Evolutionary conservation across 257 asterid genomes (phyloP).

Genomic region (Solanum lycopersicoides): DNA sequence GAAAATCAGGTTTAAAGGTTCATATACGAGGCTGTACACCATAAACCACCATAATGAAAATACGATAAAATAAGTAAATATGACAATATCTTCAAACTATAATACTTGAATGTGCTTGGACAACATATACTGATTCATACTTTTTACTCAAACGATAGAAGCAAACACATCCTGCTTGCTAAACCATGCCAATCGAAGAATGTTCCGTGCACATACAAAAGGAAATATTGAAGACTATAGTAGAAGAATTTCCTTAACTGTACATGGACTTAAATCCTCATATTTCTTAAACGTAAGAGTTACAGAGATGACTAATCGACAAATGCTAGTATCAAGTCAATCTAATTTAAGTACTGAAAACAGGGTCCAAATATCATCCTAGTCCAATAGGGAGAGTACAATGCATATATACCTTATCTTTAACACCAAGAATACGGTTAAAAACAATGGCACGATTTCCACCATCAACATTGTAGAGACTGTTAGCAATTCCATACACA

Average conservation of each 20-base stretch:
- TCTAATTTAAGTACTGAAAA: background rate
- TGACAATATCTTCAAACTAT: background rate
- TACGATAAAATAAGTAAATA: background rate
- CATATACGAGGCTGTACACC: background rate
- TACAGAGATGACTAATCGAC: background rate
- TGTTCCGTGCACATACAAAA: background rate
- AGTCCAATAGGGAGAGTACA: background rate
- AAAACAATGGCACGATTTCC: constrained; percentile 88
- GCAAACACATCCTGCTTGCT: background rate
- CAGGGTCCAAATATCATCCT: background rate
- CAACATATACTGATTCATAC: background rate
- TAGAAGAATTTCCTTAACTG: background rate
- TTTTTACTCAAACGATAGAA: background rate
- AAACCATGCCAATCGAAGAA: background rate
- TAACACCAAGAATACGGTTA: constrained; percentile 65
- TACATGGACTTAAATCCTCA: background rate
- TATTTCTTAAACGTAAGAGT: background rate
- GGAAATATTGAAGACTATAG: background rate
- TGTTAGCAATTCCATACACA: constrained; percentile 53
- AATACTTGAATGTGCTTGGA: background rate
- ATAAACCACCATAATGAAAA: background rate
- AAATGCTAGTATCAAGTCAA: background rate
- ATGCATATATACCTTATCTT: constrained; percentile 47
- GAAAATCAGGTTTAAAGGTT: background rate
- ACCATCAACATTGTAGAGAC: constrained; percentile 91